Conservation (phyloP, 129 eudicot genomes). For the Smallanthus sonchifolius region DNA sequence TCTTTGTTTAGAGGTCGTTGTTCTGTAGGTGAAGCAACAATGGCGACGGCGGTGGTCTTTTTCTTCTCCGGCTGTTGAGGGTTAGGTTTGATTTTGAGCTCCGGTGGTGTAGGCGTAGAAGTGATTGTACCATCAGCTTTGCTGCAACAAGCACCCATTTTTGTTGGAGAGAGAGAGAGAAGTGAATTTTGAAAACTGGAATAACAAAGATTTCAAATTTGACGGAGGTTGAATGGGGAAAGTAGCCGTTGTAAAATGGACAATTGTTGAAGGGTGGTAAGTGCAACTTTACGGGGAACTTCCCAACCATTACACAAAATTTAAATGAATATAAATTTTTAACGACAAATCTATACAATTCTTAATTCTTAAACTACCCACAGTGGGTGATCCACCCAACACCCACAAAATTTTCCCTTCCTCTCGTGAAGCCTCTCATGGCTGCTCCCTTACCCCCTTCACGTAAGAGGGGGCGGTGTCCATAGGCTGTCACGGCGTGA, state of each 20-base stretch:
- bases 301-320: neutral
- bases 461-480: too few relatives aligned
- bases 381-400: too few relatives aligned
- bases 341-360: too few relatives aligned
- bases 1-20: conserved; percentile 46
- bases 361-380: too few relatives aligned
- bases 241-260: neutral
- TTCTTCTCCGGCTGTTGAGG: conserved; percentile 5
- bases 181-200: neutral
- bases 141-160: conserved; percentile 40
- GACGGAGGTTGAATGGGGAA: neutral
- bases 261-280: neutral
- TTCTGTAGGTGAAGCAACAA: neutral
- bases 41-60: neutral
- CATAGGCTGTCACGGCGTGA: too few relatives aligned
- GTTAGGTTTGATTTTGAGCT: conserved; percentile 19
- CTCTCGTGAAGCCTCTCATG: too few relatives aligned
- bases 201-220: neutral
- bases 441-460: too few relatives aligned
- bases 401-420: too few relatives aligned
- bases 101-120: conserved; percentile 24
- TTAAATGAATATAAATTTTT: too few relatives aligned
- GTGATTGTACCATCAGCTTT: conserved; percentile 10
- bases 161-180: neutral
- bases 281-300: neutral